Percentiles rank a stretch among this genome's conserved stretches.
Evolutionary conservation across 2,329 filamentous ascomycete genomes (phyloP).

Genomic region (Tolypocladium cylindrosporum): DNA sequence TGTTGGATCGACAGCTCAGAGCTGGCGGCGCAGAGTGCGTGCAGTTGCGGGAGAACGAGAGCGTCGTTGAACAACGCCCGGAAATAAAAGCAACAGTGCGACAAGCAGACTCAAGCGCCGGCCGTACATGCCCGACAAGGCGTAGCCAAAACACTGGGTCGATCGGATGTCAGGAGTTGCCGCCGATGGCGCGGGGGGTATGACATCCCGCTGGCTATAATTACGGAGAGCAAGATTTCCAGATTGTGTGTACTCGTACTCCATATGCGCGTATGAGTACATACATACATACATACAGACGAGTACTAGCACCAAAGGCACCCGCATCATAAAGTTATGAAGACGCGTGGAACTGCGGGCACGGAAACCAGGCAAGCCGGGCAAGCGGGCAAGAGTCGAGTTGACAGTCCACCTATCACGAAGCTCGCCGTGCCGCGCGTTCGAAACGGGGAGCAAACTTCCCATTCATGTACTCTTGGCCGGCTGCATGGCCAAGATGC

Average conservation of each 20-base stretch:
- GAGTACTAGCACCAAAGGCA: background rate
- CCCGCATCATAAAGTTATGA: background rate
- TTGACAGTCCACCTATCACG: background rate
- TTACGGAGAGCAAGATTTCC: background rate
- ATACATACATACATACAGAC: no score
- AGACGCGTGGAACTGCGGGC: background rate
- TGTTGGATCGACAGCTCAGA: background rate
- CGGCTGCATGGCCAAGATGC: background rate
- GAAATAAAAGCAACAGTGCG: background rate
- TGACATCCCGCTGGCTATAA: background rate
- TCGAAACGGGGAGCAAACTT: background rate
- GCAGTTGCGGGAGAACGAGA: background rate
- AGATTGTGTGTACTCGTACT: background rate
- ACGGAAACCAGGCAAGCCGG: background rate
- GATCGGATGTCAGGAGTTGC: background rate
- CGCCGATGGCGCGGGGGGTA: background rate
- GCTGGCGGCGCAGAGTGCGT: no score
- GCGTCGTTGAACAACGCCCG: no score
- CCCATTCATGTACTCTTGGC: background rate
- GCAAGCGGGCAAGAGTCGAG: background rate
- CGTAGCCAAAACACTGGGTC: background rate
- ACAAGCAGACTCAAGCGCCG: background rate
- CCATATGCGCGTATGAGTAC: no score
- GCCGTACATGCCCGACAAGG: background rate
- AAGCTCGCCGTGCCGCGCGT: background rate